A percentile compares a stretch with the other conserved stretches of the same genome.
Conservation (phyloP, 768 basidiomycete genomes). For the Lepiota brunneoincarnata region DNA sequence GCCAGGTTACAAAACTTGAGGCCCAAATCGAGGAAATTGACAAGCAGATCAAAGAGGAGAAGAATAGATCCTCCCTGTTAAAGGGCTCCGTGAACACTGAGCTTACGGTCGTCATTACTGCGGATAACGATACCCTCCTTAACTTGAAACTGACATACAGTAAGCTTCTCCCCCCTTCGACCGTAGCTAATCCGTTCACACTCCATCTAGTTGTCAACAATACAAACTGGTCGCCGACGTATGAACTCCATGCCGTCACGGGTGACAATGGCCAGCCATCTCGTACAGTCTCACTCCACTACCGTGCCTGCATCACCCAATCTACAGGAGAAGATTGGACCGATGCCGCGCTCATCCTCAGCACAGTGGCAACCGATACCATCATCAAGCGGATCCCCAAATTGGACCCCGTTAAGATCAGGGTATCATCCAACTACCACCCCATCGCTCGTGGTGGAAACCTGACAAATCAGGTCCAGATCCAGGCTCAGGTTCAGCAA, state of each 20-base stretch:
- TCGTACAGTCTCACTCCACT: constrained; percentile 45
- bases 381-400: constrained; percentile 31
- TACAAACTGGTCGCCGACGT: constrained; percentile 51
- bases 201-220: constrained; percentile 50
- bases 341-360: constrained; percentile 46
- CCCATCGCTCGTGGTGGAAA: neutral
- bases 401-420: constrained; percentile 30
- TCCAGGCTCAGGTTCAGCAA: constrained; percentile 19
- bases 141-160: constrained; percentile 54
- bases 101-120: constrained; percentile 41
- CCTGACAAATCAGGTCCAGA: constrained; percentile 9
- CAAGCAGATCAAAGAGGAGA: constrained; percentile 36
- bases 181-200: neutral
- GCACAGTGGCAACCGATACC: constrained; percentile 42
- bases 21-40: constrained; percentile 40
- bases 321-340: constrained; percentile 63
- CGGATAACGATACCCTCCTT: constrained; percentile 32
- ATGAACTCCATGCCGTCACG: constrained; percentile 56
- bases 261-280: constrained; percentile 39
- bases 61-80: constrained; percentile 28
- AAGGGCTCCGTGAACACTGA: constrained; percentile 31
- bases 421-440: constrained; percentile 11
- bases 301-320: constrained; percentile 52
- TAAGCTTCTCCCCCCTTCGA: constrained; percentile 22
- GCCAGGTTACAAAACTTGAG: constrained; percentile 30